Conservation (phyloP, 768 basidiomycete genomes). For the Calvatia gigantea region DNA sequence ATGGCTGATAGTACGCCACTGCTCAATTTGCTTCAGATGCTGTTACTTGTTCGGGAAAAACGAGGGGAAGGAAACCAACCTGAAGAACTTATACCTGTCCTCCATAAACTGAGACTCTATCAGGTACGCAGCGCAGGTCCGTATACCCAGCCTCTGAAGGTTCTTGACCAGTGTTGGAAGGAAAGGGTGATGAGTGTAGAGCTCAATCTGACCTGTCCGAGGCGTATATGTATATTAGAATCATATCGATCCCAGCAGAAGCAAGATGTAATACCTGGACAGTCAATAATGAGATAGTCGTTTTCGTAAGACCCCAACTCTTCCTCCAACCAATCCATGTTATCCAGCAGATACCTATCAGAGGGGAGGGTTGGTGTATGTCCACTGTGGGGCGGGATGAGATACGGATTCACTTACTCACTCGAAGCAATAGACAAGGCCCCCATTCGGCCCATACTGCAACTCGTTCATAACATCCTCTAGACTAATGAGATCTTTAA, state of each 20-base stretch:
- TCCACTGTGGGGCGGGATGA: neutral
- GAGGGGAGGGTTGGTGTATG: conserved; percentile 4
- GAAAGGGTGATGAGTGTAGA: conserved; percentile 98
- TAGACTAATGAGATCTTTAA: conserved; percentile 86
- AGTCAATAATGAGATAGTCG: conserved; percentile 93
- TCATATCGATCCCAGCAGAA: neutral
- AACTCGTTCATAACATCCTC: conserved; percentile 97
- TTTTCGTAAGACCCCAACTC: conserved; percentile 93
- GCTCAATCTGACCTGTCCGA: conserved; percentile 85
- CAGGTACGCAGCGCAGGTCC: conserved; percentile 87
- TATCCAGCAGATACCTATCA: conserved; percentile 91
- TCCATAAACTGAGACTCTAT: conserved; percentile 99
- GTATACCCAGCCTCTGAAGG: conserved; percentile 71
- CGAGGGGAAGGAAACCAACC: conserved; percentile 37
- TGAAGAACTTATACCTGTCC: conserved; percentile 97
- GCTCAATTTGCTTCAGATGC: conserved; percentile 11
- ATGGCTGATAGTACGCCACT: conserved; percentile 96
- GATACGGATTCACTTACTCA: conserved; percentile 59
- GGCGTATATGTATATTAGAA: neutral
- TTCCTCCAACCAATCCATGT: conserved; percentile 98
- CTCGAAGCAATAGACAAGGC: conserved; percentile 98
- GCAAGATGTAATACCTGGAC: conserved; percentile 57
- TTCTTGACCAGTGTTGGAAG: conserved; percentile 85
- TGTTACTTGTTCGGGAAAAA: neutral
- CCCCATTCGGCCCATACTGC: conserved; percentile 95